Base-by-base conservation (phyloP, 306 rosid genomes). In the Sicyos baderoa region DNA sequence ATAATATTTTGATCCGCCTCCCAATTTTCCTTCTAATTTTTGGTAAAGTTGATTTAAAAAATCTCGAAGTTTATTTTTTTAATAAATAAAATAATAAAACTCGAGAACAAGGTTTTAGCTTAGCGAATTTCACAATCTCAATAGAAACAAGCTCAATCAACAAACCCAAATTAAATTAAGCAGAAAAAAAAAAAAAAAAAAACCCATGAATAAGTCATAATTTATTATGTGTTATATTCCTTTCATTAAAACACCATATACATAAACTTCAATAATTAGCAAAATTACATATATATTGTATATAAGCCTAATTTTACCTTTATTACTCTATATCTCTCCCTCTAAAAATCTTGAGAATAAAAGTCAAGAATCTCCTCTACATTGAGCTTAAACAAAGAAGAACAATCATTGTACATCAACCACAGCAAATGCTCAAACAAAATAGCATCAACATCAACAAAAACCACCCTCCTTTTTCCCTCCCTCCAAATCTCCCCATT, bases 351-450 rank as follows among this genome's bases (percentile, higher is more conserved):
- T 62, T 83, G 91, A 78, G 91, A 55, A 61, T 89, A 92, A 79
- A 92, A 92, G 11, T 92, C 96, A 57, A 92, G 84, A 29, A 89
- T 86, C 56, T 92, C 98, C 79, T 81, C 80, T 25, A 92, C 78
- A 74, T 92, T 87, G 23, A 92, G 95, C 32, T 85, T 71, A 59
- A 82, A 82, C 70, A 92, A 77, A 65, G 98, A 89, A 53, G 96
- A 82, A 13, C 81, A 74, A 78, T 92, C 98, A 35, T 92, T 92
- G 14, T 86, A 70, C 89, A 92, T 45, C 54, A 92, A 76, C 98
- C 98, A 92, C 74, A 89, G 50, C 93, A 92, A 86, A 65, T 92
- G 98, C 73, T 92, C 98, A 52, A 92, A 92, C 88, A 92, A 80
- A 55, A 92, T 89, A 4, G 93, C 80, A 77, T 92, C 98, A 1